Percentiles rank a stretch among this genome's conserved stretches.
phyloP scores from a whole-genome alignment of 2,329 filamentous ascomycete species.

The Lachnellula suecica region DNA sequence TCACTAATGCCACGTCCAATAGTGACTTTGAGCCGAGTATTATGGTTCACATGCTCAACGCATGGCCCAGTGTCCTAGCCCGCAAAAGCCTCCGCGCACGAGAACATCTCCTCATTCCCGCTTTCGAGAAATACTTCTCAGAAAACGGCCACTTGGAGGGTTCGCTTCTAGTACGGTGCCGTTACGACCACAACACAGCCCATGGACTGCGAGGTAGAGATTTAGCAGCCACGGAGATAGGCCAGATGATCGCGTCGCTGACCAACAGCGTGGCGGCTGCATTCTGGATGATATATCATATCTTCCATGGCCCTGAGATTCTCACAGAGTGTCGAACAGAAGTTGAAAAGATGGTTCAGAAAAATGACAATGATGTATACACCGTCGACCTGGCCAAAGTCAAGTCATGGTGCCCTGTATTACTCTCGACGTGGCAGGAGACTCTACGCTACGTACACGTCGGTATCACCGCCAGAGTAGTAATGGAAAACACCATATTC shows the following conservation, averaged over 20 bases:
- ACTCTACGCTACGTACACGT: constrained; percentile 40
- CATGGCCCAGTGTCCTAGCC: constrained; percentile 9
- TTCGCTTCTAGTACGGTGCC: constrained; percentile 5
- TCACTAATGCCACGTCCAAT: background rate
- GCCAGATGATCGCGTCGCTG: constrained; percentile 23
- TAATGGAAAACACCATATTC: constrained; percentile 42
- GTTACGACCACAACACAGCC: constrained; percentile 8
- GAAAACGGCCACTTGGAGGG: constrained; percentile 2
- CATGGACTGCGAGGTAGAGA: constrained; percentile 5
- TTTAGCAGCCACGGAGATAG: constrained; percentile 2
- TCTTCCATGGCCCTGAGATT: constrained; percentile 33
- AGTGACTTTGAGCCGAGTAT: constrained; percentile 16
- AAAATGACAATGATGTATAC: constrained; percentile 1
- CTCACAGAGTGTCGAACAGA: constrained; percentile 30
- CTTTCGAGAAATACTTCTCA: constrained; percentile 13
- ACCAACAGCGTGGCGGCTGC: constrained; percentile 37
- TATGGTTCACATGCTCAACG: constrained; percentile 10
- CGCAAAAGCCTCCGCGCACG: constrained; percentile 12
- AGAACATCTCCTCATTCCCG: background rate
- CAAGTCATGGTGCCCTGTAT: background rate
- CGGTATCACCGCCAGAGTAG: constrained; percentile 37
- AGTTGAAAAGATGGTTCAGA: constrained; percentile 20
- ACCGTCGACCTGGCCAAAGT: constrained; percentile 31
- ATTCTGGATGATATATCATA: constrained; percentile 37
- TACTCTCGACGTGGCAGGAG: constrained; percentile 44